phyloP scores from a whole-genome alignment of 2,329 filamentous ascomycete species.

The Tolypocladium sp. region DNA sequence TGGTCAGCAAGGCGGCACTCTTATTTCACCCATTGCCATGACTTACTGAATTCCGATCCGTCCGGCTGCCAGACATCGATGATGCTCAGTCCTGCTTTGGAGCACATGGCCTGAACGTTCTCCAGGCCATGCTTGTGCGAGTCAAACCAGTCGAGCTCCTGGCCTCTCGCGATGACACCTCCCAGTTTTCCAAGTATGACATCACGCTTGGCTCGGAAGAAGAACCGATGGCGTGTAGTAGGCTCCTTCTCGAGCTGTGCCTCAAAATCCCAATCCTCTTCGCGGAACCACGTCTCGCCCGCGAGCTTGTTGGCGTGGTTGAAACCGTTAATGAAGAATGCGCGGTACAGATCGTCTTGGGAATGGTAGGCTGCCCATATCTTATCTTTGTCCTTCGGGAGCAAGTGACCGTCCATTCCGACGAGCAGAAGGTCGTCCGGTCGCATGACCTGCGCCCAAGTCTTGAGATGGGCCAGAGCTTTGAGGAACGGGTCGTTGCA shows the following conservation, averaged over 20 bases:
- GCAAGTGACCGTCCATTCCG: constrained; percentile 31
- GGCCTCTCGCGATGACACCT: constrained; percentile 17
- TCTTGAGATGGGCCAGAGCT: constrained; percentile 23
- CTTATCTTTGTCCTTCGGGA: constrained; percentile 21
- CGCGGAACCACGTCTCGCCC: constrained; percentile 22
- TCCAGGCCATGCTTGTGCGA: constrained; percentile 30
- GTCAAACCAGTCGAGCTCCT: constrained; percentile 34
- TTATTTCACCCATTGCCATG: background rate
- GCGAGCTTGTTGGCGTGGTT: constrained; percentile 25
- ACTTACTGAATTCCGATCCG: constrained; percentile 29
- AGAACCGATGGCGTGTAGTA: constrained; percentile 30
- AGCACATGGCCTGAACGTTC: constrained; percentile 28
- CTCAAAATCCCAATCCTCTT: constrained; percentile 28
- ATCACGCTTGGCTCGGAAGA: constrained; percentile 24
- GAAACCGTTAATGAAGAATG: constrained; percentile 31
- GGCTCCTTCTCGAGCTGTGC: constrained; percentile 25
- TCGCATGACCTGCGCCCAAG: constrained; percentile 25
- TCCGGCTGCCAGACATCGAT: constrained; percentile 25
- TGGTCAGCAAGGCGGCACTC: background rate
- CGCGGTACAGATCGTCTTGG: constrained; percentile 21
- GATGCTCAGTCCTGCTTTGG: constrained; percentile 25
- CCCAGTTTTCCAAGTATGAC: constrained; percentile 15
- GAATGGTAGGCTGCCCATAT: constrained; percentile 31
- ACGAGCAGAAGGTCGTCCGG: constrained; percentile 25
- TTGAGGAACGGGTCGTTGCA: constrained; percentile 29